Evolutionary conservation across 208 protist species (phyloP), one percentile per base, ranked within the genome.

Genomic region (Trypanosomatidae sp.): DNA sequence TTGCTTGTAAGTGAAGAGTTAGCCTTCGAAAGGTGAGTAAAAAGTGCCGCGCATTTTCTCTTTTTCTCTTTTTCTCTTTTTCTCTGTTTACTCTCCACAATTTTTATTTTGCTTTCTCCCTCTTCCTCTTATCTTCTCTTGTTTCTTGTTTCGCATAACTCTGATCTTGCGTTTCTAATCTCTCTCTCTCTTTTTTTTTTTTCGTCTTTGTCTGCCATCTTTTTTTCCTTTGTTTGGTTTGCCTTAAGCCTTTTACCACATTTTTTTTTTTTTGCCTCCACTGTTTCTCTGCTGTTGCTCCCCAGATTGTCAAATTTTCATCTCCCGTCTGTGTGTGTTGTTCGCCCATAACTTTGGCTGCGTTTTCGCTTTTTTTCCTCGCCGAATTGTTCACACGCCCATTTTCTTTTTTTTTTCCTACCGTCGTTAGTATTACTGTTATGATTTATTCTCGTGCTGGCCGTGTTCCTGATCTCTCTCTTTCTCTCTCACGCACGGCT

Each of bases 371-470:
- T 19, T 62, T 25, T 53, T 10, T 53, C 7, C 9, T 17, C 19
- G 3, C n/a, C 19, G 49, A 53, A 19, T 7, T 17, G n/a, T 1
- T 58, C 0, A 30, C 52, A 30, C 25, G 25, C 1, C 0, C 36
- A 0, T 64, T 39, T 25, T 19, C 7, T 39, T 15, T 22, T 25
- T 64, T 64, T 4, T 64, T 1, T 46, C 19, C 28, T 53, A 56
- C 22, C 43, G 50, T 36, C 69, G 62, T 62, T 62, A 17, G 36
- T 68, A 41, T 33, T 69, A 33, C 62, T 47, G 7, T 72, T 79
- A 17, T 50, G 1, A 12, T 62, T 73, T 73, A 69, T 43, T 53
- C 17, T 50, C 13, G 17, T 19, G 47, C 47, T 69, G 28, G 28
- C 62, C 28, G 28, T 13, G 1, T 66, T 52, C n/a, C 49, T 7